phyloP scores from a whole-genome alignment of 495 filamentous ascomycete species.

The Podospora conica region DNA sequence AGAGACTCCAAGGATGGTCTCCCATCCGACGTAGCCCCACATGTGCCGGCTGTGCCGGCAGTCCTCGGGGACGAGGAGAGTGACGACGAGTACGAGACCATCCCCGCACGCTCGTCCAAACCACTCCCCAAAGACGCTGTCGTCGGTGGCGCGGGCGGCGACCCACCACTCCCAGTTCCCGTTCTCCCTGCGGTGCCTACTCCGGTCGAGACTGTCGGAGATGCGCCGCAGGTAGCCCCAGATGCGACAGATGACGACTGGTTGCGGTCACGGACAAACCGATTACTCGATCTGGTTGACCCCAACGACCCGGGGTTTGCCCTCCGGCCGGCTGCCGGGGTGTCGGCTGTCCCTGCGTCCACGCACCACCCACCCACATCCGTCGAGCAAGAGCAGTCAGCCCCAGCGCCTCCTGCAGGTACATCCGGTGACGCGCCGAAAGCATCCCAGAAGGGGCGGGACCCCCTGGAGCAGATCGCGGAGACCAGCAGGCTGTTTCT shows the following conservation, averaged over 20 bases:
- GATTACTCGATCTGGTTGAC: slow-evolving; percentile 77
- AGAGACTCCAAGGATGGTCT: slow-evolving; percentile 15
- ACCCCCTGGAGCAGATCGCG: slow-evolving; percentile 42
- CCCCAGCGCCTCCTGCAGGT: not conserved
- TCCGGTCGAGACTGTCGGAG: slow-evolving; percentile 10
- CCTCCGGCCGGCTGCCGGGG: slow-evolving; percentile 13
- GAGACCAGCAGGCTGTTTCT: slow-evolving; percentile 71
- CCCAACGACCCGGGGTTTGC: slow-evolving; percentile 38
- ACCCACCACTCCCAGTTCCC: slow-evolving; percentile 1
- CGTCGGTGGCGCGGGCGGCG: slow-evolving; percentile 11
- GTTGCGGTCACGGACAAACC: slow-evolving; percentile 87
- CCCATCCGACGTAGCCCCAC: slow-evolving; percentile 23
- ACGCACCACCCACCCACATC: slow-evolving; percentile 21
- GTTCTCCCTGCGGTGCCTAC: slow-evolving; percentile 5
- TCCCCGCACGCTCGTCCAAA: slow-evolving; percentile 35
- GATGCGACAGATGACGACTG: slow-evolving; percentile 76
- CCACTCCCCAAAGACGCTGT: slow-evolving; percentile 32
- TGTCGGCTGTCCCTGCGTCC: slow-evolving; percentile 12
- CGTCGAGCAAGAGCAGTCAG: slow-evolving; percentile 12
- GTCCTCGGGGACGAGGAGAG: slow-evolving; percentile 46
- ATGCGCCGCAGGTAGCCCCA: slow-evolving; percentile 13
- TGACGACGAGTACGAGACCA: slow-evolving; percentile 61
- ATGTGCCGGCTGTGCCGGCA: slow-evolving; percentile 41
- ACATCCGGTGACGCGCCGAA: slow-evolving; percentile 14
- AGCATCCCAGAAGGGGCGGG: slow-evolving; percentile 28